Base-by-base conservation (phyloP, 495 filamentous ascomycete species). In the Neurospora tetraspora region DNA sequence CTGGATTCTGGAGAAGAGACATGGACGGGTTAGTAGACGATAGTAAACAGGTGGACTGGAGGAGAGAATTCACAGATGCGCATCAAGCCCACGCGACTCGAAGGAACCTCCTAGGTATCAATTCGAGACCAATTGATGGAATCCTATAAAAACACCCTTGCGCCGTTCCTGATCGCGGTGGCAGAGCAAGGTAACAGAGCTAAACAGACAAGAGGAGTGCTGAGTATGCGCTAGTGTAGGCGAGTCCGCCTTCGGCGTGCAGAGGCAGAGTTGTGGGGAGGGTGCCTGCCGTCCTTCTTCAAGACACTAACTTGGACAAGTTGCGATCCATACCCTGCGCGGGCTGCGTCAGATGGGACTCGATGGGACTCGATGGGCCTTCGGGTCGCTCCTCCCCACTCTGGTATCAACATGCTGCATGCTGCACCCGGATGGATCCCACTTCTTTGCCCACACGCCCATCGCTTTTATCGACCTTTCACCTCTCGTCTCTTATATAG, bases 301-400 rank as follows among this genome's bases (percentile, higher is more conserved):
- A 65, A 65, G 53, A 8, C 53, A 65, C 53, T 65, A 65, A 34
- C 27, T 65, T 65, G 53, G 53, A 34, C 27, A 65, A 65, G 53
- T 65, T 65, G 53, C 53, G 53, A 65, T 65, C 27, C 14, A 27
- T 34, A 65, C 53, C 53, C 53, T 65, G 53, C 23, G 23, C 53
- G 53, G 53, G 53, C 53, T 61, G 53, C 27, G 27, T 61, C 27
- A 61, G 53, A 61, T 34, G 27, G 53, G 23, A 61, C 45, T 53
- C 45, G 45, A 53, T 53, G 45, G 43, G 45, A 53, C 53, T 61
- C 53, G 53, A 61, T 61, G 53, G 53, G 14, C 53, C 53, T 65
- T 65, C 53, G 53, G 53, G 53, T 72, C 73, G 31, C 69, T 70
- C 68, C 71, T 75, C 75, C 75, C 75, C 75, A 76, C 75, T 75